Evolutionary conservation across 2,329 filamentous ascomycete genomes (phyloP).

Genomic region (Hypomyces rosellus): DNA sequence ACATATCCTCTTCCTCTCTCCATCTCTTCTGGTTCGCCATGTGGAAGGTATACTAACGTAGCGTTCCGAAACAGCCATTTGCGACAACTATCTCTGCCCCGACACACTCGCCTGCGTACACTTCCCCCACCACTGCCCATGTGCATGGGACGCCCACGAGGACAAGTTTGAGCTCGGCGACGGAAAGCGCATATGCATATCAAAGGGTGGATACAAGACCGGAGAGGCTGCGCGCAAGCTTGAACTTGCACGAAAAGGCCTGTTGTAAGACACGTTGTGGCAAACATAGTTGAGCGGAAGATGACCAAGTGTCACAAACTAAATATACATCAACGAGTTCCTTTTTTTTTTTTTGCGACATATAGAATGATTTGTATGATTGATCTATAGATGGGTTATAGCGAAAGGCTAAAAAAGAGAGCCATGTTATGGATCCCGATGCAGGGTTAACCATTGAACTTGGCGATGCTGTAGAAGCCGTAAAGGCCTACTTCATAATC

Average conservation of each 20-base stretch:
- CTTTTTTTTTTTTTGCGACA: background rate
- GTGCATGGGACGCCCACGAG: slow-evolving; percentile 68
- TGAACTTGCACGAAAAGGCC: slow-evolving; percentile 71
- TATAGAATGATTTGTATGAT: background rate
- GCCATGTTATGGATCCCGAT: background rate
- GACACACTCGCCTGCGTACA: slow-evolving; percentile 92
- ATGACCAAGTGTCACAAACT: background rate
- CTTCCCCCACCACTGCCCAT: slow-evolving; percentile 96
- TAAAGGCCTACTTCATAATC: background rate
- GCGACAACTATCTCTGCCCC: slow-evolving; percentile 90
- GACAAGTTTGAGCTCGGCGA: slow-evolving; percentile 73
- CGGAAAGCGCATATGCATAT: slow-evolving; percentile 66
- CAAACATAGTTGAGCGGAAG: background rate
- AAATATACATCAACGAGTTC: background rate
- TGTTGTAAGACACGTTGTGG: slow-evolving; percentile 43
- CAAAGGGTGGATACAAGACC: slow-evolving; percentile 66
- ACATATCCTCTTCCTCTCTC: slow-evolving; percentile 18
- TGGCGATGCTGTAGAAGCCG: background rate
- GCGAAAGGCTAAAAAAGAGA: background rate
- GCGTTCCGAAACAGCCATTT: slow-evolving; percentile 54
- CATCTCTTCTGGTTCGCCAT: background rate
- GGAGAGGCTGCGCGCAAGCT: slow-evolving; percentile 70
- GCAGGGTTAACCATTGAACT: background rate
- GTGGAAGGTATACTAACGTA: background rate
- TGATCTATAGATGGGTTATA: background rate